Evolutionary conservation across 306 rosid genomes (phyloP).

Genomic region (Cyclanthera cordifolia): DNA sequence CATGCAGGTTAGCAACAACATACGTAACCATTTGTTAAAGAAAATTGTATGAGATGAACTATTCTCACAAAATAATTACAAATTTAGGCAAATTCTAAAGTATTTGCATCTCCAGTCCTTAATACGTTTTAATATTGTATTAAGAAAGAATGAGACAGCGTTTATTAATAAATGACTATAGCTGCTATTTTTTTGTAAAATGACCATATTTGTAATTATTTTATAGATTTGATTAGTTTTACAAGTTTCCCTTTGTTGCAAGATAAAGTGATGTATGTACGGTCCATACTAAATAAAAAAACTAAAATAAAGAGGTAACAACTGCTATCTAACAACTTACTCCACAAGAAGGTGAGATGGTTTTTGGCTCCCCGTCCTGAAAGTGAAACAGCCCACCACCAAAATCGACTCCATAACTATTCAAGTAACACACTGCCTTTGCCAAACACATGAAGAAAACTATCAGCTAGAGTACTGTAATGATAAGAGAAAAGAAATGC

Average conservation of each 20-base stretch:
- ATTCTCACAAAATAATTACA: too few species aligned
- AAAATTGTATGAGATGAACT: too few species aligned
- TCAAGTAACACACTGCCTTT: slow-evolving; percentile 85
- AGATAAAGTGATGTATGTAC: neutral
- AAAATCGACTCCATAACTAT: slow-evolving; percentile 56
- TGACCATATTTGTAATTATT: too few species aligned
- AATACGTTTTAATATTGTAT: too few species aligned
- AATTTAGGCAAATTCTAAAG: too few species aligned
- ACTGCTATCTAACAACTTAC: slow-evolving; percentile 38
- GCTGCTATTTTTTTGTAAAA: too few species aligned
- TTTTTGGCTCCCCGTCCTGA: slow-evolving; percentile 59
- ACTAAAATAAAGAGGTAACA: neutral
- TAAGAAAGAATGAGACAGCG: too few species aligned
- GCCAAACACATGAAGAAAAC: slow-evolving; percentile 21
- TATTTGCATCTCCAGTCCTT: too few species aligned
- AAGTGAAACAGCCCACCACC: slow-evolving; percentile 76
- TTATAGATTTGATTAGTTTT: too few species aligned
- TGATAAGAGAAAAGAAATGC: neutral
- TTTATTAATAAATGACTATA: too few species aligned
- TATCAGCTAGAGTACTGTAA: slow-evolving; percentile 18
- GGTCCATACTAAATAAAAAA: neutral
- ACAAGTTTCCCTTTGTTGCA: neutral
- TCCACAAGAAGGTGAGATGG: slow-evolving; percentile 52
- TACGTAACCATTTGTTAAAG: neutral
- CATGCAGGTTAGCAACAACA: neutral